Base-by-base conservation (phyloP, 1,139 yeast species). In the Chernovozyma aurita region DNA sequence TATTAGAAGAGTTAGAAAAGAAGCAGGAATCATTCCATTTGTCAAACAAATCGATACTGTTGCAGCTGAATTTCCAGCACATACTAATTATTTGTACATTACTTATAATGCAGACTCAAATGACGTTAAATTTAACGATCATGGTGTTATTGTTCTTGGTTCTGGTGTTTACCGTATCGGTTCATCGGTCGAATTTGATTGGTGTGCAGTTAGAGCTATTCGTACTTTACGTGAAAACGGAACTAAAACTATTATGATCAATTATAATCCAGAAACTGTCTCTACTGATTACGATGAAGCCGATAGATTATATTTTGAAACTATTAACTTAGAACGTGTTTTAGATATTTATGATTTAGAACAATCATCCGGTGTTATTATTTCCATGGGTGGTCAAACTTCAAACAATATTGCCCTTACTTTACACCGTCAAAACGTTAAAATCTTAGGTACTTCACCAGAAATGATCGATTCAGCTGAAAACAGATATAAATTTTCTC, bases 381-480 rank as follows among this genome's bases (percentile, higher is more conserved):
- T 92, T 48, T 85, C 97, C 44, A 88, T 92, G 95, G 98, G 98
- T 75, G 98, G 98, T 59, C 98, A 94, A 71, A 86, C 96, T 31
- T 87, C 97, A 7, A 88, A 92, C 70, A 92, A 92, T 63, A 92
- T 92, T 70, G 98, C 98, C 24, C 75, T 92, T 60, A 81, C 90
- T 44, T 74, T 92, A 55, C 92, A 90, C 66, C 84, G 97, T 65
- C 95, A 90, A 68, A 87, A 87, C 57, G 97, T 88, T 50, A 92
- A 90, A 71, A 85, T 92, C 47, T 73, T 92, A 52, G 98, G 98
- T 65, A 92, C 98, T 35, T 84, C 95, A 29, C 98, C 98, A 42
- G 96, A 87, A 63, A 88, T 87, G 95, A 92, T 92, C 62, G 98
- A 92, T 60, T 83, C 95, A 46, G 98, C 98, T 47, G 98, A 92